Evolutionary conservation across 345 rosid genomes (phyloP), one percentile per base, ranked within the genome.

Genomic region (Eucalyptus erythrocorys): DNA sequence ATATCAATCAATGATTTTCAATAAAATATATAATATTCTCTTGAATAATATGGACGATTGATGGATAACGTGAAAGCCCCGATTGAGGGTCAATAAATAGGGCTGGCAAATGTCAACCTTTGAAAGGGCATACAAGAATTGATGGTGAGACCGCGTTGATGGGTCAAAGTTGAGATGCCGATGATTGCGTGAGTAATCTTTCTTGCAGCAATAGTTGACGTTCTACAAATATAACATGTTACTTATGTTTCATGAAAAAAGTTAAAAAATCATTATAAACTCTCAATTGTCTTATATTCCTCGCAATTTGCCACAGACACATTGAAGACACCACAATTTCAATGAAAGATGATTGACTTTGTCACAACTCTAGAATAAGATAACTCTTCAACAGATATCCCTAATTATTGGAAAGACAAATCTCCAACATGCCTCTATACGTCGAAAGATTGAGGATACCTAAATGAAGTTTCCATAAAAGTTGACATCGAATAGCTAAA

Each of bases 361-460:
- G 82, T 71, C 82, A 37, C 3, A 3, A 71, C 82, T 71, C 45
- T 37, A 37, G 82, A 37, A 71, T 13, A 37, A 40, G 26, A 71
- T 19, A 37, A 71, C 37, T 37, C 82, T 19, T 42, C 82, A 2
- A 37, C 24, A 37, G 14, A 71, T 17, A 68, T 71, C 82, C 45
- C 27, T 37, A 40, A 34, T 71, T 37, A 19, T 37, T 71, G 1
- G 45, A 71, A 71, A 37, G 82, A 21, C 82, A 21, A 64, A 37
- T 71, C 45, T 3, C 45, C 82, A 21, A 37, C 82, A 19, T 10
- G 82, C 42, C 10, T 71, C 37, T 37, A 26, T 37, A 10, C 0
- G 45, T 76, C 3, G 1, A 37, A 76, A 76, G 1, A 42, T 3
- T 1, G 12, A 40, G 1, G 43, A 0, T 34, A 34, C 80, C 42